These are phyloP conservation scores for Phytophthora sp. DNA, from an alignment of 352 stramenopile genomes.

Conservation along the genomic window DNA sequence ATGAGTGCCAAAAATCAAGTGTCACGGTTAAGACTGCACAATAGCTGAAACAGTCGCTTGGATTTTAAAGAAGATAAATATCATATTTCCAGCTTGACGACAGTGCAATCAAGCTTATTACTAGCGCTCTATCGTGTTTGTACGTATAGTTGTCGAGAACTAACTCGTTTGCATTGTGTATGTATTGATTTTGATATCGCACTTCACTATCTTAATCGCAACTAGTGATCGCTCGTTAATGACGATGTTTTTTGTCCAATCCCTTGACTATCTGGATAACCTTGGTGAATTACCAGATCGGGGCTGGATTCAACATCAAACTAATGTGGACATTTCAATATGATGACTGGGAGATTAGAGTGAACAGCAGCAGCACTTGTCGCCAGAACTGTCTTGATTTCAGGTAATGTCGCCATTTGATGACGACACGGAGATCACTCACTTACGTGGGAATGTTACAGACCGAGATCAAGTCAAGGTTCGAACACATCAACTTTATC, in stretches of 20 bases:
- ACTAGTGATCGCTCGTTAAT: constrained; percentile 63
- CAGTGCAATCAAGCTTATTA: constrained; percentile 36
- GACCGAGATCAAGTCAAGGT: constrained; percentile 42
- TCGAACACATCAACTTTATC: constrained; percentile 44
- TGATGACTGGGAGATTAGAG: constrained; percentile 33
- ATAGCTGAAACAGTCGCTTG: constrained; percentile 31
- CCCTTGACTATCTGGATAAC: constrained; percentile 54
- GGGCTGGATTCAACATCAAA: constrained; percentile 53
- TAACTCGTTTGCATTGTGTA: not conserved
- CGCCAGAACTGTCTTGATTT: too few relatives aligned
- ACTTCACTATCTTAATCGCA: constrained; percentile 41
- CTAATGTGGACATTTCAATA: constrained; percentile 44
- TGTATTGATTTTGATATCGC: constrained; percentile 55
- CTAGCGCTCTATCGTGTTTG: not conserved
- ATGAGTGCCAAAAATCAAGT: constrained; percentile 41
- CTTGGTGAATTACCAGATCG: constrained; percentile 57
- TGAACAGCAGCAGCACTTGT: not conserved
- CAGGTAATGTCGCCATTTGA: too few relatives aligned
- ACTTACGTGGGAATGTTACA: constrained; percentile 37
- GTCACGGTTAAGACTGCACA: constrained; percentile 18
- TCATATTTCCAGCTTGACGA: constrained; percentile 39
- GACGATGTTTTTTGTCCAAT: constrained; percentile 28
- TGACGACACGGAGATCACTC: constrained; percentile 50
- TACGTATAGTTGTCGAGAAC: not conserved
- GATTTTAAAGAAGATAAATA: constrained; percentile 24